A percentile compares a stretch with the other conserved stretches of the same genome.
phyloP scores from a whole-genome alignment of 768 basidiomycete genomes.

The Pleurotus giganteus region DNA sequence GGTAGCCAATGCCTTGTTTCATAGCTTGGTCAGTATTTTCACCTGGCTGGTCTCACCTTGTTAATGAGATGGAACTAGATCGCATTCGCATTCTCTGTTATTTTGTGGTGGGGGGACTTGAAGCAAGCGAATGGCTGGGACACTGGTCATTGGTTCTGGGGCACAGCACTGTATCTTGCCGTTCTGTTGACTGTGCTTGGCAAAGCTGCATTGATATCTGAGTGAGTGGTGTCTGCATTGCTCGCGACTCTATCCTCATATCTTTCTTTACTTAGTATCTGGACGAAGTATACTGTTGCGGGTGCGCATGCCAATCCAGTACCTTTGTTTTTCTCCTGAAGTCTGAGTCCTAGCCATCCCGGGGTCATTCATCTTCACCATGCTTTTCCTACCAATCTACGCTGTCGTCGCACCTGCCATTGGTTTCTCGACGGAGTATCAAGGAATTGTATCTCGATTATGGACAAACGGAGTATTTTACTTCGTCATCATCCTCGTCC shows the following conservation, averaged over 20 bases:
- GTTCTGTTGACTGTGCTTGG: constrained; percentile 94
- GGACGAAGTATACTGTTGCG: constrained; percentile 99
- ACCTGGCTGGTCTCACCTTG: background rate
- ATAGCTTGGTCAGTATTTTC: constrained; percentile 66
- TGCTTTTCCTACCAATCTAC: constrained; percentile 91
- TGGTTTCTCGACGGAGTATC: constrained; percentile 88
- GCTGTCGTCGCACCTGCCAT: constrained; percentile 81
- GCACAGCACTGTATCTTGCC: constrained; percentile 91
- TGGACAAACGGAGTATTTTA: constrained; percentile 92
- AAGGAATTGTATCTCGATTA: constrained; percentile 83
- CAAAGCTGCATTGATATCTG: constrained; percentile 95
- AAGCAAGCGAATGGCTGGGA: constrained; percentile 79
- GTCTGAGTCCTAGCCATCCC: constrained; percentile 70
- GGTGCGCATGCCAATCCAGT: constrained; percentile 38
- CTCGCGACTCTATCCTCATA: constrained; percentile 5
- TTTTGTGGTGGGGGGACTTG: constrained; percentile 92
- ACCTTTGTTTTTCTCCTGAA: background rate
- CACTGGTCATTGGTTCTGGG: constrained; percentile 98
- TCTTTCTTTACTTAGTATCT: constrained; percentile 71
- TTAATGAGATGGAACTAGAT: constrained; percentile 45
- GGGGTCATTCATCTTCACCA: constrained; percentile 96
- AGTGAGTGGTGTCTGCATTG: constrained; percentile 56
- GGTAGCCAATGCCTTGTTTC: constrained; percentile 86
- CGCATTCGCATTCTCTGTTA: constrained; percentile 82
- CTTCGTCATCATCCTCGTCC: constrained; percentile 81